Evolutionary conservation across 1,284 basidiomycete genomes (phyloP), one percentile per base, ranked within the genome.

Genomic region (Melampsora larici-populina): DNA sequence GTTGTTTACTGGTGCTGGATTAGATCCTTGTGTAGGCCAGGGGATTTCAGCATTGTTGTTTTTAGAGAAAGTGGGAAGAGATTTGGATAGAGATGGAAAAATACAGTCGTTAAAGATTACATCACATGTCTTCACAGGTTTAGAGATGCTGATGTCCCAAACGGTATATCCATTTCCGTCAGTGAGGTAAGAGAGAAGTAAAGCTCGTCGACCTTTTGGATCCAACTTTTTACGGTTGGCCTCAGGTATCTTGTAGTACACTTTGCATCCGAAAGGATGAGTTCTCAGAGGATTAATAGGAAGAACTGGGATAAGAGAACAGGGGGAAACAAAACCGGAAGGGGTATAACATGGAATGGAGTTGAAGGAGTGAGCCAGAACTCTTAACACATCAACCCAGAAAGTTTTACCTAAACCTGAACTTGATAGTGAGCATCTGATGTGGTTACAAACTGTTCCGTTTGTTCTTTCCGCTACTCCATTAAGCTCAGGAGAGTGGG

Each of bases 401-500:
- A 64, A 72, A 11, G 13, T 17, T 33, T 72, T 72, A 2, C 51
- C 33, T 43, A 71, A 33, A 40, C 24, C 8, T 58, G 70, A 48
- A 24, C 24, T n/a, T 7, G 63, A 13, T 11, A 72, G 40, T 9
- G 60, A 26, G 7, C 36, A 64, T n/a, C 60, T 36, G 13, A 72
- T 48, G 6, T 49, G n/a, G n/a, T 72, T 64, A 0, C 40, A 17
- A 2, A 72, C 43, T 3, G 60, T 63, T 15, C 29, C 33, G 4
- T 72, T 72, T 18, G 70, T 49, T 18, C 60, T 62, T 26, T 74
- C 63, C 1, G 72, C 62, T 5, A 74, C 72, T 2, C 72, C 72
- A 36, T 74, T 74, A 4, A 66, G 43, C n/a, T 74, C 29, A 1
- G 63, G 72, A 21, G 72, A 74, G n/a, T 74, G 62, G 3, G 72